Evolutionary conservation across 108 stramenopile species (phyloP).

Genomic region (Hondaea fermentalgiana): DNA sequence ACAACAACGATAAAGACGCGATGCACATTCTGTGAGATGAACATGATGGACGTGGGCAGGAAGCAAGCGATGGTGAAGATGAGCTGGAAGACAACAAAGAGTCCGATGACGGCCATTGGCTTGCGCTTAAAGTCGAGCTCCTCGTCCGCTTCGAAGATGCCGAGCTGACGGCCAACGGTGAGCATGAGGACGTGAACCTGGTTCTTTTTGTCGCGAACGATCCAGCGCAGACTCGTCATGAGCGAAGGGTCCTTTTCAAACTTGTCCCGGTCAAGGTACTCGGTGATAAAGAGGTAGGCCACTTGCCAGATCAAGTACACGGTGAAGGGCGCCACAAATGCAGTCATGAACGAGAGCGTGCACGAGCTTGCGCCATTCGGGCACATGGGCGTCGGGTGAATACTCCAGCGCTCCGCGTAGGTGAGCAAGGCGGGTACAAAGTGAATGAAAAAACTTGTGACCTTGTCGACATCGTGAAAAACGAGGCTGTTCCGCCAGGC

Average conservation of each 20-base stretch:
- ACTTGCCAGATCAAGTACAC: background rate
- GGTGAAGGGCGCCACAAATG: background rate
- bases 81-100: background rate
- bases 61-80: background rate
- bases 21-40: background rate
- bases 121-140: background rate
- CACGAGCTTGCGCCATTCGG: background rate
- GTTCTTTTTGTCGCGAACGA: constrained; percentile 2
- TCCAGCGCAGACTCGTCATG: constrained; percentile 11
- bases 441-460: constrained; percentile 68
- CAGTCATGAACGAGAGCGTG: background rate
- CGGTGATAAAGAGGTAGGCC: background rate
- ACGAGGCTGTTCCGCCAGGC: constrained; percentile 70
- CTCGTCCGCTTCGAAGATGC: background rate
- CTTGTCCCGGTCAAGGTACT: background rate
- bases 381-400: background rate
- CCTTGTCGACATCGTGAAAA: constrained; percentile 70
- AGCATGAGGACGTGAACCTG: background rate
- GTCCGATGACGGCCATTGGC: background rate
- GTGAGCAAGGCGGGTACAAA: constrained; percentile 58
- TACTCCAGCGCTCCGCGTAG: constrained; percentile 53
- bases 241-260: background rate
- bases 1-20: background rate
- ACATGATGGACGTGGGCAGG: background rate
- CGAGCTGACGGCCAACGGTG: background rate